These are phyloP conservation scores for Wickerhamomyces sp. DNA, from an alignment of 1,139 yeast genomes.

Conservation along the genomic window DNA sequence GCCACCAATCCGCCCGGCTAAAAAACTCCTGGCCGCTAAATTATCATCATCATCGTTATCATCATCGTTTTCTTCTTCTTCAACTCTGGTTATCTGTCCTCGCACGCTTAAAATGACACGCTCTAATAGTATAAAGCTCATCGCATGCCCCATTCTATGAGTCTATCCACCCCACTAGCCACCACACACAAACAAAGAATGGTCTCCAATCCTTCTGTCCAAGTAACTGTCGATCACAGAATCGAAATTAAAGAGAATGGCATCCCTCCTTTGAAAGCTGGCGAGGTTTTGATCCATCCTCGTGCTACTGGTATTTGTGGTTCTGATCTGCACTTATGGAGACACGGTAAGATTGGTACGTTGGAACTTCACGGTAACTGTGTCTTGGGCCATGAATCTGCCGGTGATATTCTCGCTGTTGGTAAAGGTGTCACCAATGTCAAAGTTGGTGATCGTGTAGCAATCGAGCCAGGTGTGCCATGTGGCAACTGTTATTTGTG, in stretches of 20 bases:
- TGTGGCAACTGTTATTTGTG: conserved; percentile 69
- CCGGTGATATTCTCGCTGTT: conserved; percentile 62
- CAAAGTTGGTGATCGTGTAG: conserved; percentile 72
- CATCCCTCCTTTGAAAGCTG: conserved; percentile 30
- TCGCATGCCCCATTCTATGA: too few relatives aligned
- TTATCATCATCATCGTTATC: too few relatives aligned
- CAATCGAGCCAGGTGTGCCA: conserved; percentile 82
- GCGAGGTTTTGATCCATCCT: conserved; percentile 41
- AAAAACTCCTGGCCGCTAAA: too few relatives aligned
- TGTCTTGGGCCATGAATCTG: conserved; percentile 71
- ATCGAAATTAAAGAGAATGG: conserved; percentile 30
- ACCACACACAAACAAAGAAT: too few relatives aligned
- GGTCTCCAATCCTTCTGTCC: conserved; percentile 28
- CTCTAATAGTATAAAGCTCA: too few relatives aligned
- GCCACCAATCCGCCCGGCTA: too few relatives aligned
- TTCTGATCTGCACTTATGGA: conserved; percentile 75
- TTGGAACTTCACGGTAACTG: conserved; percentile 51
- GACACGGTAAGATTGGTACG: conserved; percentile 73
- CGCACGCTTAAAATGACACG: too few relatives aligned
- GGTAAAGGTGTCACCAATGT: conserved; percentile 56
- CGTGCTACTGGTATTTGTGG: conserved; percentile 80
- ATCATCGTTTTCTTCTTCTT: too few relatives aligned
- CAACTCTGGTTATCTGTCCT: too few relatives aligned
- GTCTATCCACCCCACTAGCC: too few relatives aligned
- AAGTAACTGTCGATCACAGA: conserved; percentile 28